Conservation (phyloP, 352 stramenopile species). For the Pythium chondricola region DNA sequence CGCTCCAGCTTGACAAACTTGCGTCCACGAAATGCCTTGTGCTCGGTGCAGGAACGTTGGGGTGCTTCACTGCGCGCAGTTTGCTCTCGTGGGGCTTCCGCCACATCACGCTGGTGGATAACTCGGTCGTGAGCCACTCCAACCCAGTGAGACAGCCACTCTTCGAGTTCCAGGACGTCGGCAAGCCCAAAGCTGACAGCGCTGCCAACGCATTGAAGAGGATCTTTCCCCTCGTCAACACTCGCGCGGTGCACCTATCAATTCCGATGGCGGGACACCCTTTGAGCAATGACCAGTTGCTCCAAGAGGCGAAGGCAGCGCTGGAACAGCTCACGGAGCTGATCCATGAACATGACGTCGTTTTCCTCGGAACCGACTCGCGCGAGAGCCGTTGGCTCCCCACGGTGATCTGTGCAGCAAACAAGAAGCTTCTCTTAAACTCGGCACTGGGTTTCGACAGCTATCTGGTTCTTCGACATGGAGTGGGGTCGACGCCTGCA, state of each 20-base stretch:
- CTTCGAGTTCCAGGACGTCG: slow-evolving; percentile 94
- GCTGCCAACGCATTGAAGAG: slow-evolving; percentile 89
- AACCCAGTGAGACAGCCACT: slow-evolving; percentile 98
- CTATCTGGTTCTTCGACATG: slow-evolving; percentile 98
- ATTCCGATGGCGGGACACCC: slow-evolving; percentile 99
- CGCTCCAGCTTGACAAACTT: slow-evolving; percentile 90
- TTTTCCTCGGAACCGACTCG: slow-evolving; percentile 98
- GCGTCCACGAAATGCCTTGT: slow-evolving; percentile 92
- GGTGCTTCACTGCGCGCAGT: slow-evolving; percentile 93
- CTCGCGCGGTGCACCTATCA: slow-evolving; percentile 83
- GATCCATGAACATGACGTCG: slow-evolving; percentile 91
- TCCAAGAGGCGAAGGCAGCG: slow-evolving; percentile 56
- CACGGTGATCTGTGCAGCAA: slow-evolving; percentile 91
- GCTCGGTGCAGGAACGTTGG: slow-evolving; percentile 94
- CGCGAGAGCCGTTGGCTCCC: slow-evolving; percentile 98
- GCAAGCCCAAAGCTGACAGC: slow-evolving; percentile 91
- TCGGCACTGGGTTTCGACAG: slow-evolving; percentile 91
- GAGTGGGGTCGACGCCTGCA: slow-evolving; percentile 26
- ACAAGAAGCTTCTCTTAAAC: slow-evolving; percentile 89
- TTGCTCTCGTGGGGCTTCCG: slow-evolving; percentile 97
- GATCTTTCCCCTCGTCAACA: slow-evolving; percentile 92
- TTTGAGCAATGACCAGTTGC: slow-evolving; percentile 48
- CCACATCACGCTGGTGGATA: slow-evolving; percentile 97
- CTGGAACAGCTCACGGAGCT: slow-evolving; percentile 85
- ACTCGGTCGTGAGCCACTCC: slow-evolving; percentile 95